These are phyloP conservation scores for Russula dissimulans DNA, from an alignment of 768 basidiomycete species.

Conservation along the genomic window DNA sequence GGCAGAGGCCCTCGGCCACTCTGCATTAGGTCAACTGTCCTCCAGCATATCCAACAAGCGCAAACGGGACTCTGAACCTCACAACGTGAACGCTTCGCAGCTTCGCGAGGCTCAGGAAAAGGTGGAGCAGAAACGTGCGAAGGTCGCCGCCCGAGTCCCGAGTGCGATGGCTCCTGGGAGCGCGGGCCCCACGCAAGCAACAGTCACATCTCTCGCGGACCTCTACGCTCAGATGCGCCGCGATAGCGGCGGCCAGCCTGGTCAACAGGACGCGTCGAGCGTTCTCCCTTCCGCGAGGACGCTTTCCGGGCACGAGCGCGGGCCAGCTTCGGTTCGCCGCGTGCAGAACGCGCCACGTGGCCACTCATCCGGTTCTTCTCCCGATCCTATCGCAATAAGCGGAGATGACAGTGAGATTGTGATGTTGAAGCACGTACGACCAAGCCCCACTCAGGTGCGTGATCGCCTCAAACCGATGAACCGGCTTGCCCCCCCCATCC, in stretches of 20 bases:
- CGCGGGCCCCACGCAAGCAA: neutral
- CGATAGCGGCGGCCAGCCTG: neutral
- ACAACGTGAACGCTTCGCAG: neutral
- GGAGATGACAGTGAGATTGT: slow-evolving; percentile 7
- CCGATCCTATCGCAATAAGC: slow-evolving; percentile 7
- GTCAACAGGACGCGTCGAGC: neutral
- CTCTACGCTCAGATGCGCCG: slow-evolving; percentile 11
- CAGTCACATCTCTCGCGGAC: slow-evolving; percentile 7
- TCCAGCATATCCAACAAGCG: neutral
- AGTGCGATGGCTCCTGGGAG: neutral
- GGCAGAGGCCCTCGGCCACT: neutral
- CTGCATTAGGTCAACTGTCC: neutral
- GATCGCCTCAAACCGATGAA: neutral
- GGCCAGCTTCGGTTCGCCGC: neutral
- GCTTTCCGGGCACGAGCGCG: neutral
- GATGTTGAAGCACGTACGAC: slow-evolving; percentile 2
- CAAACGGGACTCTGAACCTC: neutral
- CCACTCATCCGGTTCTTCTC: neutral
- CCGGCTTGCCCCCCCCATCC: neutral
- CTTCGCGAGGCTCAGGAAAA: slow-evolving; percentile 7
- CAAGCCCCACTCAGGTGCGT: neutral
- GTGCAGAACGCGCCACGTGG: neutral
- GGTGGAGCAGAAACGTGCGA: slow-evolving; percentile 12
- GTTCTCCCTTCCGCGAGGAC: neutral
- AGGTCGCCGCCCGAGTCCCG: slow-evolving; percentile 10